These are phyloP conservation scores for Wallacemonas rigidus DNA, from an alignment of 208 protist species.

Conservation along the genomic window DNA sequence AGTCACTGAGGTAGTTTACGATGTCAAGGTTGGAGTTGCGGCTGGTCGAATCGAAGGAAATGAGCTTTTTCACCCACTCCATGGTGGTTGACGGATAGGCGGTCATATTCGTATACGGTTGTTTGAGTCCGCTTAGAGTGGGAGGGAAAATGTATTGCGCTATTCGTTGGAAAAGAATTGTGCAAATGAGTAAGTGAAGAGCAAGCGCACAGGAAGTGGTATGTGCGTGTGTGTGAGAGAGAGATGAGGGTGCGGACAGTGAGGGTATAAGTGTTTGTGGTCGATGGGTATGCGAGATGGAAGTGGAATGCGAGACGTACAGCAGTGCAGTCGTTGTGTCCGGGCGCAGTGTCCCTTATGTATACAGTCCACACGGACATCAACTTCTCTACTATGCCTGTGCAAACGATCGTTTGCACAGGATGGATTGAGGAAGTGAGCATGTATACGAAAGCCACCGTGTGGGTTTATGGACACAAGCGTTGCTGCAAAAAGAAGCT, in stretches of 20 bases:
- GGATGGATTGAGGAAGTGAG: too few species aligned
- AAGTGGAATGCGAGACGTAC: too few species aligned
- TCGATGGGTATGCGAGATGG: too few species aligned
- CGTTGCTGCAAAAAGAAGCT: too few species aligned
- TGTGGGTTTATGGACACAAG: too few species aligned
- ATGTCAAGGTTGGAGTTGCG: conserved; percentile 53
- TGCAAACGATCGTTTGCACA: too few species aligned
- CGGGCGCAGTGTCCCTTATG: too few species aligned
- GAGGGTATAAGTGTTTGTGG: too few species aligned
- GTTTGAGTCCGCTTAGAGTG: background rate
- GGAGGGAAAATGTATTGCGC: background rate
- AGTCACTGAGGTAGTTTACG: conserved; percentile 35
- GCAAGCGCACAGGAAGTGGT: background rate
- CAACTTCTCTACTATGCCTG: too few species aligned
- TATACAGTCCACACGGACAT: too few species aligned
- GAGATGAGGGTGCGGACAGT: background rate
- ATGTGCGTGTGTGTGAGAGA: conserved; percentile 15
- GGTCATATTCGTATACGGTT: background rate
- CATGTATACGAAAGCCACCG: too few species aligned
- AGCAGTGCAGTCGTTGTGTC: too few species aligned
- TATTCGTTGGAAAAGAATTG: background rate
- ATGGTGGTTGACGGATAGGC: conserved; percentile 13
- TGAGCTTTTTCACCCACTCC: conserved; percentile 51
- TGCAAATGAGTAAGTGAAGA: background rate
- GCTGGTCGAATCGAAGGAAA: conserved; percentile 47